Percentiles rank a stretch among this genome's conserved stretches.
These are phyloP conservation scores for Geotrichum restrictum DNA, from an alignment of 1,139 yeast species.

Conservation along the genomic window DNA sequence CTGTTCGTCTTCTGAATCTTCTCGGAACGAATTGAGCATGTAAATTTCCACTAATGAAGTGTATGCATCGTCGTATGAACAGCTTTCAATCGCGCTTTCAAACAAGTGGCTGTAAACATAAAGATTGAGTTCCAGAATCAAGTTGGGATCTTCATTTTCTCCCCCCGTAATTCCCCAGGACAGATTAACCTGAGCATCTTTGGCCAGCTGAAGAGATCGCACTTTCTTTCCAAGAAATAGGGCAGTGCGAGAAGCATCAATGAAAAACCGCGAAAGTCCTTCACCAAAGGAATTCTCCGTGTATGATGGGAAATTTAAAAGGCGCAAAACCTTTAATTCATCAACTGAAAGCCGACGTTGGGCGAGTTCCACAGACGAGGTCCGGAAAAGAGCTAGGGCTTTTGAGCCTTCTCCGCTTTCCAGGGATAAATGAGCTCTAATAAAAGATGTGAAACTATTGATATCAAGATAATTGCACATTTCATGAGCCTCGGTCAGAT, in stretches of 20 bases:
- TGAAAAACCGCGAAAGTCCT: slow-evolving; percentile 22
- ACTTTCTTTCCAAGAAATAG: slow-evolving; percentile 47
- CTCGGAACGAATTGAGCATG: slow-evolving; percentile 18
- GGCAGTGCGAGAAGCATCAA: slow-evolving; percentile 18
- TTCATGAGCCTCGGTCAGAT: slow-evolving; percentile 16
- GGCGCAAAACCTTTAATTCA: slow-evolving; percentile 17
- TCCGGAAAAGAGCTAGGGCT: slow-evolving; percentile 24
- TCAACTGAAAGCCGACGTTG: slow-evolving; percentile 8
- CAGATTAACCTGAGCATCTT: slow-evolving; percentile 20
- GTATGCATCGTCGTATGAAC: slow-evolving; percentile 34
- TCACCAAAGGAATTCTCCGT: slow-evolving; percentile 19
- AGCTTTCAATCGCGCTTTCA: slow-evolving; percentile 27
- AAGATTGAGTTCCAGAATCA: slow-evolving; percentile 2
- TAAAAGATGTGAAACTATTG: slow-evolving; percentile 27
- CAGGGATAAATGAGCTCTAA: slow-evolving; percentile 27
- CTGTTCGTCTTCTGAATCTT: slow-evolving; percentile 15
- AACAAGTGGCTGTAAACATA: slow-evolving; percentile 26
- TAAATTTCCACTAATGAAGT: slow-evolving; percentile 32
- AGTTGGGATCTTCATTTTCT: neutral
- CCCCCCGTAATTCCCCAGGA: slow-evolving; percentile 3
- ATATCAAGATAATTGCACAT: slow-evolving; percentile 23
- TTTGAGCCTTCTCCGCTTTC: slow-evolving; percentile 23
- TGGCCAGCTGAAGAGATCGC: slow-evolving; percentile 25
- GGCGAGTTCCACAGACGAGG: slow-evolving; percentile 25
- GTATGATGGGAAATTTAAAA: slow-evolving; percentile 12